Evolutionary conservation across 345 rosid species (phyloP), one percentile per base, ranked within the genome.

Genomic region (Hypericum androsaemum): DNA sequence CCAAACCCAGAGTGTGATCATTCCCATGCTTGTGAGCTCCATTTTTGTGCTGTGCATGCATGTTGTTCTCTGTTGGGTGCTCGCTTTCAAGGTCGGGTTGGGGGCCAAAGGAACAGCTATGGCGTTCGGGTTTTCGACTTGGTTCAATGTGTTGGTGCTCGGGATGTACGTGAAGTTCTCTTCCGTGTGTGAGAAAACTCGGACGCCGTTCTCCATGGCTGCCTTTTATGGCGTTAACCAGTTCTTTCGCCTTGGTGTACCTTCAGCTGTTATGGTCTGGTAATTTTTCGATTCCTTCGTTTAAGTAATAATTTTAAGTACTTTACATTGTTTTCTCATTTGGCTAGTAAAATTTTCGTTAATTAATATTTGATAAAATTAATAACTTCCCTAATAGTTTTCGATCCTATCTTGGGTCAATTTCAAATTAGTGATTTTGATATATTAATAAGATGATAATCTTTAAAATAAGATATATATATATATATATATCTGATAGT

Each of bases 221-320:
- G 68, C 69, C 8, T 48, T 68, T n/a, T 36, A 42, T 0, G 61
- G 71, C 1, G 14, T 71, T 42, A 56, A 58, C 10, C 60, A 66
- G 61, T 77, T 66, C 61, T 71, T 71, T 49, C 62, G 49, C 47
- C 59, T 63, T 6, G 86, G 61, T 7, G 45, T 75, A 43, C 77
- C 80, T 53, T 74, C 86, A 39, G 79, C 80, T 35, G 50, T 72
- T 50, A 80, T 80, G 86, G 60, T 44, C n/a, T 46, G 50, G 50
- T 46, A 46, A 46, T 6, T 13, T 1, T 46, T 13, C 12, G 11
- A 44, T 44, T 12, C n/a, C 9, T 43, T 5, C 9, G 10, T 5
- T 36, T 22, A 22, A 22, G 32, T 22, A 22, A 22, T 22, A 22
- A 22, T 22, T 22, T 22, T 1, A 22, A 22, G 32, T 22, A 22